Base-by-base conservation (phyloP, 2,329 filamentous ascomycete species). In the Talaromyces funiculosus region DNA sequence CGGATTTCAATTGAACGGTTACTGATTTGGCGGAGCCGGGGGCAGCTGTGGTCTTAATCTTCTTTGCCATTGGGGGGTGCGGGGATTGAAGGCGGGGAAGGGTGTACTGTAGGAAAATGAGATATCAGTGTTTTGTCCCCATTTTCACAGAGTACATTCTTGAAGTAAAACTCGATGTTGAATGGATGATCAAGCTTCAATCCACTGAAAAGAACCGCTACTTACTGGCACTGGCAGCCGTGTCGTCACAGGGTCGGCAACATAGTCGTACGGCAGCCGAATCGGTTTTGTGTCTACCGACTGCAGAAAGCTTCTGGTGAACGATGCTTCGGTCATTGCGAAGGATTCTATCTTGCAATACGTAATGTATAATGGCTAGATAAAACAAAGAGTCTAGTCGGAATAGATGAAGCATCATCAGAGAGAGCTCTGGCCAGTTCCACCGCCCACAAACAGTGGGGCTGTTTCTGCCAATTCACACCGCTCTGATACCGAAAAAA, bases 251-350 rank as follows among this genome's bases (percentile, higher is more conserved):
- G 90, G 86, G 71, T 97, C 90, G 76, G 93, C 90, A 74, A 95
- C 87, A 85, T 97, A 89, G 75, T 97, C 91, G 65, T 90, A 81
- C n/a, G 88, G 86, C 64, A 97, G 84, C 80, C 92, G 95, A 68
- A 86, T 75, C 7, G 92, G 89, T 54, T 88, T 86, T 63, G 86
- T 84, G 76, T 96, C 91, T 64, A 97, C 84, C 22, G 86, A 84
- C 57, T 86, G 81, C 67, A 99, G 86, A 76, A 96, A 97, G 33
- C 85, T 82, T 76, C 89, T 91, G 67, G 91, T 89, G 75, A 97
- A 97, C 55, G 86, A 80, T 63, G 92, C 77, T 82, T 97, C 92
- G n/a, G 88, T 82, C 89, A 92, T 92, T 66, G 62, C 72, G 64
- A 31, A 20, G 3, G 45, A 9, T 47, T n/a, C 6, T 20, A 1